phyloP scores from a whole-genome alignment of 176 grass and related monocot species.

The Rhipidocladum racemiflorum region DNA sequence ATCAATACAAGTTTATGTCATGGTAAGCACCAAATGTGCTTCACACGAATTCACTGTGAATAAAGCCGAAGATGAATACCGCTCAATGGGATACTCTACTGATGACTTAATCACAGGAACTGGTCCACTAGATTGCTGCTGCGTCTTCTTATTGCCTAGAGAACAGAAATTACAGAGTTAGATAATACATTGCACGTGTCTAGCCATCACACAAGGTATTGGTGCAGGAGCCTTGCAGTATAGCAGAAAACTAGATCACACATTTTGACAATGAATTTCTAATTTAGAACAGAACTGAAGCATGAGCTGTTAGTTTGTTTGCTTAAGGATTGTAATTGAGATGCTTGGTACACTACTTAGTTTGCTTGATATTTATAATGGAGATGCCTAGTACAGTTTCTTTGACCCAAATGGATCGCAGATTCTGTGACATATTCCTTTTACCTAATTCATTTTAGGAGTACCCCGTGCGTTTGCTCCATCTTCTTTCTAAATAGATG shows the following conservation, averaged over 20 bases:
- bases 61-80: slow-evolving; percentile 2
- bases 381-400: not conserved
- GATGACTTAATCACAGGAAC: slow-evolving; percentile 18
- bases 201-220: not conserved
- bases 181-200: slow-evolving; percentile 1
- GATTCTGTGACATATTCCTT: not conserved
- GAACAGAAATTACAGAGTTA: slow-evolving; percentile 13
- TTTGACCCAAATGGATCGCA: not conserved
- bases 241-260: not conserved
- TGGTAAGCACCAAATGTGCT: not conserved
- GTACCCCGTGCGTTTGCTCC: not conserved
- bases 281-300: not conserved
- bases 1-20: not conserved
- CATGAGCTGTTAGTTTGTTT: not conserved
- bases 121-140: slow-evolving; percentile 17
- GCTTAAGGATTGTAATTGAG: not conserved
- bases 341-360: not conserved
- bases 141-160: slow-evolving; percentile 37
- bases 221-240: not conserved
- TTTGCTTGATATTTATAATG: not conserved
- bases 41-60: not conserved
- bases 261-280: not conserved
- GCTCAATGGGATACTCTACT: slow-evolving; percentile 32
- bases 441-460: not conserved
- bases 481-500: no score